Percentiles rank a stretch among this genome's conserved stretches.
Evolutionary conservation across 1,139 yeast species (phyloP).

Genomic region (Suhomyces anneliseae): DNA sequence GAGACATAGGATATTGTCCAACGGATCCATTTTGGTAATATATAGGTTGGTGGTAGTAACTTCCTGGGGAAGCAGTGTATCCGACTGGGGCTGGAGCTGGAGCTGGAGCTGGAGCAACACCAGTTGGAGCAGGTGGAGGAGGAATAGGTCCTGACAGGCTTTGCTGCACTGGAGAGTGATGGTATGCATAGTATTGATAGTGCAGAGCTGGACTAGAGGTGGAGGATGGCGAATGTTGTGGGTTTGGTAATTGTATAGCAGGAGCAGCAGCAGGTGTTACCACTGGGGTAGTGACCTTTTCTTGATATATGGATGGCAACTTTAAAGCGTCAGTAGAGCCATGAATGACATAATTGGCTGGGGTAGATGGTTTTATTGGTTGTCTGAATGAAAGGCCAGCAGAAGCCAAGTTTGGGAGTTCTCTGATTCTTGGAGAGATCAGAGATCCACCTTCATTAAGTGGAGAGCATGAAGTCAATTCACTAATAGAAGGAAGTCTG

Average conservation of each 20-base stretch:
- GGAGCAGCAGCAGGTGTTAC: constrained; percentile 1
- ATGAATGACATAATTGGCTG: constrained; percentile 16
- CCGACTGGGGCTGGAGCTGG: constrained; percentile 7
- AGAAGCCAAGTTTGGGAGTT: constrained; percentile 8
- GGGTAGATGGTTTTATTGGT: constrained; percentile 15
- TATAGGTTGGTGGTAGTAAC: constrained; percentile 16
- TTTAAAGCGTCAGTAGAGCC: constrained; percentile 12
- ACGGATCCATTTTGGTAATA: constrained; percentile 13
- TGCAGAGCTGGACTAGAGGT: constrained; percentile 14
- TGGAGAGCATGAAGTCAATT: constrained; percentile 28
- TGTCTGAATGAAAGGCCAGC: constrained; percentile 13
- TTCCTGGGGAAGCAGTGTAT: constrained; percentile 9
- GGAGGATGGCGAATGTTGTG: constrained; percentile 11
- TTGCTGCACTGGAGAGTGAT: constrained; percentile 10
- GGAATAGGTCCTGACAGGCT: constrained; percentile 12
- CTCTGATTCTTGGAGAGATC: constrained; percentile 12
- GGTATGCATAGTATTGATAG: constrained; percentile 16
- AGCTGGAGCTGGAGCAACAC: constrained; percentile 1
- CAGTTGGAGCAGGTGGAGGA: neutral
- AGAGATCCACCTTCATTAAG: constrained; percentile 12
- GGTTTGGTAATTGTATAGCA: constrained; percentile 6
- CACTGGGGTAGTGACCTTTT: constrained; percentile 3
- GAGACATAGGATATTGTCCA: constrained; percentile 9
- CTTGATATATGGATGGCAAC: constrained; percentile 17
- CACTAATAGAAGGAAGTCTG: constrained; percentile 38